Evolutionary conservation across 2,329 filamentous ascomycete genomes (phyloP).

Genomic region (Hypoxylon sp.): DNA sequence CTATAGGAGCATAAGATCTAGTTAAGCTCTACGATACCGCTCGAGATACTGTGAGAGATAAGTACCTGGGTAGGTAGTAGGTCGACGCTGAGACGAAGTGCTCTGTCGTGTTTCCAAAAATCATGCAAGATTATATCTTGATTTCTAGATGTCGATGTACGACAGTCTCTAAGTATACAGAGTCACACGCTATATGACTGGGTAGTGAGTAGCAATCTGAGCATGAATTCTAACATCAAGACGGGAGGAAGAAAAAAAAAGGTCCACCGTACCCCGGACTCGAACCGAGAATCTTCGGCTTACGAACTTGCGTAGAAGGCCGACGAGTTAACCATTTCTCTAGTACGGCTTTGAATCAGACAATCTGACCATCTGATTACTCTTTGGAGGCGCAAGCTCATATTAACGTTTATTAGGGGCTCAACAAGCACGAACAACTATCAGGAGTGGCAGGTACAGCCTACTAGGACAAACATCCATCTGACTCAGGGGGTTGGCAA

Average conservation of each 20-base stretch:
- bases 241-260: slow-evolving; percentile 22
- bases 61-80: too few relatives aligned
- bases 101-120: too few relatives aligned
- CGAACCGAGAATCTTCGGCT: slow-evolving; percentile 47
- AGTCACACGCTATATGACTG: too few relatives aligned
- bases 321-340: slow-evolving; percentile 47
- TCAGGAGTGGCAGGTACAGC: slow-evolving; percentile 3
- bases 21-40: too few relatives aligned
- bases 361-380: background rate
- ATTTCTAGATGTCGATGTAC: too few relatives aligned
- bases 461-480: background rate
- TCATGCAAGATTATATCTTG: too few relatives aligned
- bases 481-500: background rate
- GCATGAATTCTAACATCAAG: background rate
- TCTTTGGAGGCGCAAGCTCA: background rate
- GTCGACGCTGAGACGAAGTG: too few relatives aligned
- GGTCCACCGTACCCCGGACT: slow-evolving; percentile 41
- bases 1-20: too few relatives aligned
- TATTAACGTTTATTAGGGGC: slow-evolving; percentile 20
- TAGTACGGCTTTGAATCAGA: slow-evolving; percentile 31
- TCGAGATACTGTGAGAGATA: too few relatives aligned
- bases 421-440: background rate
- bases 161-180: too few relatives aligned
- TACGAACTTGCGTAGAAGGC: slow-evolving; percentile 40
- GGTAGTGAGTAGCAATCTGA: background rate